phyloP scores from a whole-genome alignment of 805 yeast species.

The Kurtzmaniella fragi region DNA sequence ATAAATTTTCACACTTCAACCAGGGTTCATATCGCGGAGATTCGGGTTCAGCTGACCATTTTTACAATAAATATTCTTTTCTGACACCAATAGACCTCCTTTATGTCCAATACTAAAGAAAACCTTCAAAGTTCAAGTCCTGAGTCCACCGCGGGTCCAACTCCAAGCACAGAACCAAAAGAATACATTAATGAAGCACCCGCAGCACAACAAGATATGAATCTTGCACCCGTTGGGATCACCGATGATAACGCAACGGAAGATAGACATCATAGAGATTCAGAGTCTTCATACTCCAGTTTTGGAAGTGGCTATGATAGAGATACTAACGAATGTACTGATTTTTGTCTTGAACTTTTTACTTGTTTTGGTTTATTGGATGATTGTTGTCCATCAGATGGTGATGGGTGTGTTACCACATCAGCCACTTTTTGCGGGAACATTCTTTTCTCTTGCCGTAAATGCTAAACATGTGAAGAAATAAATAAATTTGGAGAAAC shows the following conservation, averaged over 20 bases:
- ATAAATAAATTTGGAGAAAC: too few species aligned
- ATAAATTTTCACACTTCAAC: too few species aligned
- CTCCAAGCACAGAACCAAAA: background rate
- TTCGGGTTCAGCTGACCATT: too few species aligned
- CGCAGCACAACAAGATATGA: too few species aligned
- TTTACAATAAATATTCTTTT: too few species aligned
- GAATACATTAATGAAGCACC: too few species aligned
- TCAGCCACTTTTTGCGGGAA: slow-evolving; percentile 34
- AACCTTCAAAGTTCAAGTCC: too few species aligned
- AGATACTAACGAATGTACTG: slow-evolving; percentile 36
- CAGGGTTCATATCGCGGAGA: too few species aligned
- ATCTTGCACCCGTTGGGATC: too few species aligned
- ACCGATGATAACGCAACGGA: too few species aligned
- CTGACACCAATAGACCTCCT: too few species aligned
- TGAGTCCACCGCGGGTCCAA: slow-evolving; percentile 1
- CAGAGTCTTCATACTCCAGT: background rate
- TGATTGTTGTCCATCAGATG: slow-evolving; percentile 35
- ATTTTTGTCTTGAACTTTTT: slow-evolving; percentile 33
- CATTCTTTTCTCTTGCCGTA: slow-evolving; percentile 28
- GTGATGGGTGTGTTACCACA: slow-evolving; percentile 36
- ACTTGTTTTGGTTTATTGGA: slow-evolving; percentile 38
- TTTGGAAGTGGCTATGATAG: slow-evolving; percentile 33
- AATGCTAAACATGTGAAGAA: slow-evolving; percentile 12
- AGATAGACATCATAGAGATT: background rate
- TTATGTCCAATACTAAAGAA: too few species aligned